Conservation (phyloP, 1,284 basidiomycete species). For the Blastosporella zonata region DNA sequence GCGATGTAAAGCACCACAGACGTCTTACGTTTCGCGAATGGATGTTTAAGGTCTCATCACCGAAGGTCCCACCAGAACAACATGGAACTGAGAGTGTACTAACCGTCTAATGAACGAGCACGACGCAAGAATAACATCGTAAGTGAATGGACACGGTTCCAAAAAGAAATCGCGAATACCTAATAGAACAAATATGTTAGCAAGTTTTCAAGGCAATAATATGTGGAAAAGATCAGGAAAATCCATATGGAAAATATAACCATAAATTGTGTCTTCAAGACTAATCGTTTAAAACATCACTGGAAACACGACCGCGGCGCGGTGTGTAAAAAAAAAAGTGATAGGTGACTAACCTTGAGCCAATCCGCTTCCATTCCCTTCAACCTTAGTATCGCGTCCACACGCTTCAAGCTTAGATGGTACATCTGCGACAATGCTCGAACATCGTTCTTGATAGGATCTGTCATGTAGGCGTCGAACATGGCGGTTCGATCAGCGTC, state of each 20-base stretch:
- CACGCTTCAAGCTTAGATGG: conserved; percentile 68
- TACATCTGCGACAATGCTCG: conserved; percentile 58
- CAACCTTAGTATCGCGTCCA: conserved; percentile 76
- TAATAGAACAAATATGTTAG: conserved; percentile 14
- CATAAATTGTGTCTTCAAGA: conserved; percentile 75
- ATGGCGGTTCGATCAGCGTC: conserved; percentile 53
- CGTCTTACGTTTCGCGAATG: conserved; percentile 68
- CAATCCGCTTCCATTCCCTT: conserved; percentile 73
- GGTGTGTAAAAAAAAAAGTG: conserved; percentile 12
- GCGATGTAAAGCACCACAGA: conserved; percentile 58
- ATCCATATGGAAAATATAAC: conserved; percentile 39
- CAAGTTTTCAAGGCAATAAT: conserved; percentile 22
- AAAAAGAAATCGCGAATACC: conserved; percentile 10
- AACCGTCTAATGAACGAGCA: conserved; percentile 44
- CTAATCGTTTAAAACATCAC: conserved; percentile 80
- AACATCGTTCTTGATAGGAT: conserved; percentile 57
- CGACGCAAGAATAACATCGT: conserved; percentile 12
- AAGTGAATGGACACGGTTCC: background rate
- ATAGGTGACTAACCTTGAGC: conserved; percentile 59
- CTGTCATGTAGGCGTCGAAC: conserved; percentile 52
- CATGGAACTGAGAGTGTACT: conserved; percentile 29
- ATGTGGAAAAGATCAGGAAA: conserved; percentile 11
- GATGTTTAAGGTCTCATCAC: conserved; percentile 50
- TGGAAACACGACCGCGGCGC: conserved; percentile 17
- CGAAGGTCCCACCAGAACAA: conserved; percentile 4